Conservation (phyloP, 495 filamentous ascomycete species). For the Neurospora sp. region DNA sequence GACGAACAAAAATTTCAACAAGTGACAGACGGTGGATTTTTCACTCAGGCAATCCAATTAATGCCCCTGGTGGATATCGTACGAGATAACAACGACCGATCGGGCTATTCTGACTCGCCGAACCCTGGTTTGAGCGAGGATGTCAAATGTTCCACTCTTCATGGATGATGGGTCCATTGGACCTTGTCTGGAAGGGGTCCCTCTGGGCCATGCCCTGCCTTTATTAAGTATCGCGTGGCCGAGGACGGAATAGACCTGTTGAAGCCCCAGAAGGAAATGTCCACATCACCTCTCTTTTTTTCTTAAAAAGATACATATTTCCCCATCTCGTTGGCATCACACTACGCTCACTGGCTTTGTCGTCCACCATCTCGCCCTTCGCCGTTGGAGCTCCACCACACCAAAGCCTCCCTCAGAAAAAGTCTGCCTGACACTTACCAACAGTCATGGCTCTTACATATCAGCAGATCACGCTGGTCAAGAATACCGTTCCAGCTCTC, state of each 20-base stretch:
- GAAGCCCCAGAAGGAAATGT: neutral
- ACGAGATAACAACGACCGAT: slow-evolving; percentile 6
- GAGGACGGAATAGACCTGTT: neutral
- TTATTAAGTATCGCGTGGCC: neutral
- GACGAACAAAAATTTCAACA: neutral
- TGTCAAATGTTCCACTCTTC: neutral
- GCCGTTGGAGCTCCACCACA: neutral
- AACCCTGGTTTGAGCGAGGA: neutral
- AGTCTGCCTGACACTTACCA: neutral
- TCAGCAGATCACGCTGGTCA: slow-evolving; percentile 31
- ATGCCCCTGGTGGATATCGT: slow-evolving; percentile 7
- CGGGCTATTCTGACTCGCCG: slow-evolving; percentile 6
- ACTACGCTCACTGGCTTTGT: neutral
- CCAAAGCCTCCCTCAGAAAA: neutral
- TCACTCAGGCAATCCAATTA: slow-evolving; percentile 1
- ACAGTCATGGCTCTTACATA: slow-evolving; percentile 32
- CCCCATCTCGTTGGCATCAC: neutral
- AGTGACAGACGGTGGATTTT: neutral
- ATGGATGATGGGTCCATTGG: neutral
- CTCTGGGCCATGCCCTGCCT: neutral
- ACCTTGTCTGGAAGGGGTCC: neutral
- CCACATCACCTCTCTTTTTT: neutral
- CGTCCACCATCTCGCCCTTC: neutral
- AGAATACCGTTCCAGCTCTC: slow-evolving; percentile 39
- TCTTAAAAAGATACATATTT: neutral